Conservation (phyloP, 352 stramenopile genomes). For the Hyaloperonospora arabidopsidis region DNA sequence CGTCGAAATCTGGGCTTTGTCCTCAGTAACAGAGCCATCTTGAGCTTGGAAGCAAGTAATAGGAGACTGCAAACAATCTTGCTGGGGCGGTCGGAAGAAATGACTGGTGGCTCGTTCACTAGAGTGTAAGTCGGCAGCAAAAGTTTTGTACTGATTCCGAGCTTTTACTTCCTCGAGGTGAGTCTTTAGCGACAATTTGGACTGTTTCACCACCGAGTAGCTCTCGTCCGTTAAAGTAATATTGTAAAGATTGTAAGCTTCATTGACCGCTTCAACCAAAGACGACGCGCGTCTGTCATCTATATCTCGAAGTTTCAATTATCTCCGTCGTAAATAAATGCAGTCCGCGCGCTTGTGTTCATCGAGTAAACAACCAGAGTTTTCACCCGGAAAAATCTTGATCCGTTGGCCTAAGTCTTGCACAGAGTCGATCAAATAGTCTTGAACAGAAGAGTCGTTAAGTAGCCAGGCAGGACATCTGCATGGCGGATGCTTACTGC, state of each 20-base stretch:
- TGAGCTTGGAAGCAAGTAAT: slow-evolving; percentile 1
- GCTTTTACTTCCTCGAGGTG: slow-evolving; percentile 2
- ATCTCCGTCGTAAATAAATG: neutral
- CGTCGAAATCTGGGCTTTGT: slow-evolving; percentile 1
- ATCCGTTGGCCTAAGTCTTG: neutral
- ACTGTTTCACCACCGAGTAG: slow-evolving; percentile 1
- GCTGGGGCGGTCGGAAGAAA: slow-evolving; percentile 14
- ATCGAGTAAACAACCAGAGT: slow-evolving; percentile 12
- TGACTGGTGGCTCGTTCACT: slow-evolving; percentile 8
- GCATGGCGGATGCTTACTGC: neutral
- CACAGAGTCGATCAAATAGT: neutral
- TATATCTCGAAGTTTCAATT: neutral
- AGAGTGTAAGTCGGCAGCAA: slow-evolving; percentile 11
- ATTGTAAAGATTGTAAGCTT: slow-evolving; percentile 8
- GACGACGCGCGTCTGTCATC: neutral
- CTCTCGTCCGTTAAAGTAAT: neutral
- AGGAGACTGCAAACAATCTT: slow-evolving; percentile 5
- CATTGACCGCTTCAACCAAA: neutral
- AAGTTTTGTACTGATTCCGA: slow-evolving; percentile 10
- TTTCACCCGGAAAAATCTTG: slow-evolving; percentile 8
- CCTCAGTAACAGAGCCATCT: slow-evolving; percentile 1
- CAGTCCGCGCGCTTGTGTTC: slow-evolving; percentile 15
- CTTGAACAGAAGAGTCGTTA: neutral
- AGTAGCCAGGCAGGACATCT: slow-evolving; percentile 6
- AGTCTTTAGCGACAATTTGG: neutral